These are phyloP conservation scores for Thymus quinquecostatus DNA, from an alignment of 257 asterid genomes.

Conservation along the genomic window DNA sequence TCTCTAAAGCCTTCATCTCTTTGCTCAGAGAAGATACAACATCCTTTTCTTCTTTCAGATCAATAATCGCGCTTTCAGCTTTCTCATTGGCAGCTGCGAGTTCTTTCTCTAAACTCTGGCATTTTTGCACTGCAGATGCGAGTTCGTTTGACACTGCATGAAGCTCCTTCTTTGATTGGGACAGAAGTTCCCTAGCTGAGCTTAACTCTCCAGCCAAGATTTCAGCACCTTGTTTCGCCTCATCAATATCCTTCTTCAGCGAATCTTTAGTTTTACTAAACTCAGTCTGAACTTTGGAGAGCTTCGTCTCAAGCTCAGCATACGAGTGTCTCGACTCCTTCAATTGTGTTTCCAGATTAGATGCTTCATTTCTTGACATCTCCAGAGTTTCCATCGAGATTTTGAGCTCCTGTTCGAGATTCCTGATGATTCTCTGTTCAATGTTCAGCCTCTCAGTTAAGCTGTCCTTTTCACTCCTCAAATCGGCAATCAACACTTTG, in stretches of 20 bases:
- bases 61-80: slow-evolving; percentile 48
- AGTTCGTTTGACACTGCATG: slow-evolving; percentile 46
- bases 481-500: slow-evolving; percentile 47
- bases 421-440: slow-evolving; percentile 53
- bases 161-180: slow-evolving; percentile 49
- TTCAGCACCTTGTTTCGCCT: slow-evolving; percentile 48
- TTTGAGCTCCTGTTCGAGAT: slow-evolving; percentile 56
- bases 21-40: slow-evolving; percentile 43
- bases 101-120: slow-evolving; percentile 54
- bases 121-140: slow-evolving; percentile 40
- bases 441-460: slow-evolving; percentile 46
- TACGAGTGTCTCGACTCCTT: slow-evolving; percentile 51
- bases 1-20: slow-evolving; percentile 56
- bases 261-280: slow-evolving; percentile 52
- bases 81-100: slow-evolving; percentile 53
- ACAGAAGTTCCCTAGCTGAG: slow-evolving; percentile 50
- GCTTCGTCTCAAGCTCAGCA: slow-evolving; percentile 61
- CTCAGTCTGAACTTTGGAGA: slow-evolving; percentile 49
- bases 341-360: slow-evolving; percentile 52
- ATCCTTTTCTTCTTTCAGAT: slow-evolving; percentile 56
- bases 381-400: slow-evolving; percentile 44
- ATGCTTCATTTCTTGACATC: slow-evolving; percentile 57
- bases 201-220: slow-evolving; percentile 52
- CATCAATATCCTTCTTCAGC: slow-evolving; percentile 48
- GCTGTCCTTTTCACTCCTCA: slow-evolving; percentile 55